Evolutionary conservation across 345 rosid genomes (phyloP), one percentile per base, ranked within the genome.

Genomic region (Punica granatum): DNA sequence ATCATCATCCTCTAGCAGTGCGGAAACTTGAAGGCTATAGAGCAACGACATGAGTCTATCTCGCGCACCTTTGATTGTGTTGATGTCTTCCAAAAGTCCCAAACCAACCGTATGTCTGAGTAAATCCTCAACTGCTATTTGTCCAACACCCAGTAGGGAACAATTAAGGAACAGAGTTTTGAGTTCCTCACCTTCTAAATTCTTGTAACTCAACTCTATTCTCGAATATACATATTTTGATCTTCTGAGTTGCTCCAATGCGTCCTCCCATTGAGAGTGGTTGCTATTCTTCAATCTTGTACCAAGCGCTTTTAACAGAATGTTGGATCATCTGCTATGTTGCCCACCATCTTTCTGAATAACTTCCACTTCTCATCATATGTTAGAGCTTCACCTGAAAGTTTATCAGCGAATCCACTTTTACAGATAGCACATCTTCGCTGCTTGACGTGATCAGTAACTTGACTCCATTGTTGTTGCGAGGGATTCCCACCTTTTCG

Each of bases 131-230:
- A 72, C n/a, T 6, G 15, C 14, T 44, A 26, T 36, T 31, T 64
- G 35, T 9, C 25, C 51, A 36, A 3, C n/a, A 5, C 30, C 28
- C 28, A 58, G 8, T 7, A 67, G 2, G 49, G 69, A 11, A 60
- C 79, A 79, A 32, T 77, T 73, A 48, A 71, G 41, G 60, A 83
- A 83, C 13, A 70, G 33, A 31, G 73, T 58, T 39, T 78, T 73
- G 7, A 74, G 66, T 18, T 69, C 76, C 1, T 81, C 67, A 1
- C 63, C 35, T 16, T 12, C 56, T n/a, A 84, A 41, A 34, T 68
- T 67, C 13, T 68, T 32, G 60, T 61, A 77, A 49, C 79, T 77
- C 33, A 78, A 13, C 63, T 76, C 63, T 12, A 79, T 1, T 12
- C 61, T 49, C 4, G 56, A 23, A 42, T 9, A 56, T 33, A 18